These are phyloP conservation scores for Pichia sp. DNA, from an alignment of 1,139 yeast species.

Conservation along the genomic window DNA sequence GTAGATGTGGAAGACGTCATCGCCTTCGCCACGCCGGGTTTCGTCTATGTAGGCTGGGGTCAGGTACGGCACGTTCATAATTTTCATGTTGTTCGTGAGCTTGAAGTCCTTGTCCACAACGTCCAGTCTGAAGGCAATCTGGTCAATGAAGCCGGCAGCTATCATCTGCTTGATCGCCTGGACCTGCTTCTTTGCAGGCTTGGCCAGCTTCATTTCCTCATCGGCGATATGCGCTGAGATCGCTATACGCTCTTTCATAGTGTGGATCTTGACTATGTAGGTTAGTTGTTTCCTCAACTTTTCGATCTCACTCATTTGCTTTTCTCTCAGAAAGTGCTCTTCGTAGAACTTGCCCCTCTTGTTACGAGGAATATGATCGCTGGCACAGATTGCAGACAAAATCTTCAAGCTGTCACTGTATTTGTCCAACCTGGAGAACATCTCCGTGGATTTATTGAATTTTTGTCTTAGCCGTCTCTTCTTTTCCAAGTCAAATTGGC, in stretches of 20 bases:
- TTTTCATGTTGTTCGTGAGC: conserved; percentile 53
- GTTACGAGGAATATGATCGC: conserved; percentile 63
- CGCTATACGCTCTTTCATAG: conserved; percentile 57
- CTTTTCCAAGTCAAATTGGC: conserved; percentile 37
- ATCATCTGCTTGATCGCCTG: conserved; percentile 85
- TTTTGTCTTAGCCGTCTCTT: conserved; percentile 44
- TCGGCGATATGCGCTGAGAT: conserved; percentile 38
- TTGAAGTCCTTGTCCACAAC: conserved; percentile 59
- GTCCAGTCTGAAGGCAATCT: conserved; percentile 82
- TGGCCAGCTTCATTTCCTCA: conserved; percentile 54
- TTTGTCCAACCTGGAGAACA: conserved; percentile 65
- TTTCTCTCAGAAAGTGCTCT: conserved; percentile 58
- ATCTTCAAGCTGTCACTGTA: conserved; percentile 71
- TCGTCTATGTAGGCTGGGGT: conserved; percentile 46
- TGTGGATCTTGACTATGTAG: conserved; percentile 64
- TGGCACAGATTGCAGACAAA: conserved; percentile 83
- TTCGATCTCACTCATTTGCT: conserved; percentile 77
- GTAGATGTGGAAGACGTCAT: conserved; percentile 51
- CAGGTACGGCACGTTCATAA: conserved; percentile 67
- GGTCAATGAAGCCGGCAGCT: conserved; percentile 90
- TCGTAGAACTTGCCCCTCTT: conserved; percentile 45
- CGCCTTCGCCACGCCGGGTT: conserved; percentile 31
- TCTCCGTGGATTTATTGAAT: conserved; percentile 51
- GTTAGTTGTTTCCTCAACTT: conserved; percentile 78
- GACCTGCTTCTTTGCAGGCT: conserved; percentile 68